Evolutionary conservation across 352 stramenopile genomes (phyloP).

Genomic region (Pythium oligandrum): DNA sequence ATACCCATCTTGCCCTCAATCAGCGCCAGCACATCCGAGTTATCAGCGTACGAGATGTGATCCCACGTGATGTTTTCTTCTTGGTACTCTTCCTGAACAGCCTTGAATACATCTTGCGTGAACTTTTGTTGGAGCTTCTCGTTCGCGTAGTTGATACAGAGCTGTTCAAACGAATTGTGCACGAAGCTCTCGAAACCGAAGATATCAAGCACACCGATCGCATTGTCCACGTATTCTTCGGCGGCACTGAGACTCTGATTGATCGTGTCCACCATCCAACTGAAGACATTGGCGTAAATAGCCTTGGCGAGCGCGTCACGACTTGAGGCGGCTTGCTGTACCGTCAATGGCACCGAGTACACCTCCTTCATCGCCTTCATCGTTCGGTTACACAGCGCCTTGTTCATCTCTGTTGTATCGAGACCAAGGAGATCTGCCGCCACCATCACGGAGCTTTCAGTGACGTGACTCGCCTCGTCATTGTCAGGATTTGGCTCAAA

Average conservation of each 20-base stretch:
- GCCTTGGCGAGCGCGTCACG: constrained; percentile 93
- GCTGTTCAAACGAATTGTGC: constrained; percentile 91
- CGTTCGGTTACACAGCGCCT: constrained; percentile 57
- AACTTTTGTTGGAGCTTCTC: constrained; percentile 91
- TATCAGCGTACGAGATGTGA: constrained; percentile 81
- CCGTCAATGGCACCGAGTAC: constrained; percentile 50
- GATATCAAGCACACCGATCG: constrained; percentile 88
- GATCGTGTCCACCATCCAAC: constrained; percentile 92
- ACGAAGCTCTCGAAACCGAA: constrained; percentile 89
- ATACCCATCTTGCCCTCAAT: constrained; percentile 78
- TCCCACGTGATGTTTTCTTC: constrained; percentile 69
- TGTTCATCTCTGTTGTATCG: constrained; percentile 40
- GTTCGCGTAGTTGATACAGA: constrained; percentile 96
- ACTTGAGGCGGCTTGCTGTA: constrained; percentile 73
- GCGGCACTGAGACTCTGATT: constrained; percentile 59
- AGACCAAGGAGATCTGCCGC: constrained; percentile 48
- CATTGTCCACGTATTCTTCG: constrained; percentile 21
- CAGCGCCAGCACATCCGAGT: constrained; percentile 63
- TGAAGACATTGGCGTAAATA: constrained; percentile 94
- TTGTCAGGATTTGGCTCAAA: constrained; percentile 49
- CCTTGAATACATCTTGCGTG: constrained; percentile 64
- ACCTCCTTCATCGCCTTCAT: constrained; percentile 68
- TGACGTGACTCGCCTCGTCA: constrained; percentile 47
- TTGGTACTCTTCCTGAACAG: constrained; percentile 61
- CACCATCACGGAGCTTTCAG: constrained; percentile 30